Base-by-base conservation (phyloP, 2,329 filamentous ascomycete genomes). In the Fusarium tanahbumbuense region DNA sequence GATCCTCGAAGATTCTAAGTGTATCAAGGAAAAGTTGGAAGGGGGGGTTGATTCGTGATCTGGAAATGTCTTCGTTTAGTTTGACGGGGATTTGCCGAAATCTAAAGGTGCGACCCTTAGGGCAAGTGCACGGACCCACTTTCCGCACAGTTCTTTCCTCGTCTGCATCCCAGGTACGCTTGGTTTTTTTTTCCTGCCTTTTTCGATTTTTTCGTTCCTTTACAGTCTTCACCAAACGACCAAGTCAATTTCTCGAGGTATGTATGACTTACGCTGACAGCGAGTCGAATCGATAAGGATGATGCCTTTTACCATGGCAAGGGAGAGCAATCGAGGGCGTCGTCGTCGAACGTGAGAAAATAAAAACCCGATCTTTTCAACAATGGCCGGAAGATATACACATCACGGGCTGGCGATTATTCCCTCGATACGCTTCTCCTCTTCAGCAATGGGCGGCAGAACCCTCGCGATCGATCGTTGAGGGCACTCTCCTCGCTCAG, bases 401-500 rank as follows among this genome's bases (percentile, higher is more conserved):
- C 37, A 42, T 59, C 54, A 56, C 55, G 52, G 53, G 50, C 44
- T 53, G 63, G 55, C 70, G 66, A 70, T 49, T 32, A 70, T 70
- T 27, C 59, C 73, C 77, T 75, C 67, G 88, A 91, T 88, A 90
- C 88, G 85, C 86, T 84, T 85, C 83, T 87, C 85, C 85, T 84
- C 86, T 83, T 83, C 85, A 85, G 84, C 84, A 88, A 81, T 85
- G 88, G 88, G 89, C 88, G 85, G 88, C 85, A 90, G 89, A 91
- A 90, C 89, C 89, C 88, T 89, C 84, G 82, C 83, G 81, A 80
- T 78, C 74, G 74, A 79, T 79, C 77, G 76, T 76, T 76, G 85
- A 87, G 88, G 89, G 89, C 88, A 91, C 89, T 91, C 89, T 91
- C 85, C 87, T 86, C 82, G 88, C 88, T 90, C 84, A 80, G 80